Conservation (phyloP, 306 rosid genomes). For the Alnus glutinosa region DNA sequence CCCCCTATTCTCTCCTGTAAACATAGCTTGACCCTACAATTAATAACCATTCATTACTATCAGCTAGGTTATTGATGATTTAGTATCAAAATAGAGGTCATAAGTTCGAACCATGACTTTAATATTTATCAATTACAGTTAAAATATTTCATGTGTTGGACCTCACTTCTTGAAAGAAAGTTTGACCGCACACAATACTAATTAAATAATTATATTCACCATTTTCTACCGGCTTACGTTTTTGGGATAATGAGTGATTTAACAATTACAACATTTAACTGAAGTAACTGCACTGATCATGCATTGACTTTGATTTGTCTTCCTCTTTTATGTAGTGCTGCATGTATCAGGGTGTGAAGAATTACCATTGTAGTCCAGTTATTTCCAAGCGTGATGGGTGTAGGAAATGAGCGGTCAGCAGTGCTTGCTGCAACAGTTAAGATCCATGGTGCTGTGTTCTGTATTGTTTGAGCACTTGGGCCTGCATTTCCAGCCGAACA, state of each 20-base stretch:
- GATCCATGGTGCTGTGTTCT: conserved; percentile 50
- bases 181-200: too few relatives aligned
- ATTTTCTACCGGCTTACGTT: too few relatives aligned
- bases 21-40: conserved; percentile 41
- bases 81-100: too few relatives aligned
- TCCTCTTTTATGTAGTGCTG: neutral
- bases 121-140: too few relatives aligned
- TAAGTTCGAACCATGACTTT: too few relatives aligned
- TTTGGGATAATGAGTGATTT: too few relatives aligned
- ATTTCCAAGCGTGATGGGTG: conserved; percentile 43
- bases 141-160: too few relatives aligned
- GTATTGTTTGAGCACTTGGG: conserved; percentile 39
- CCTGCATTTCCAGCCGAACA: conserved; percentile 46
- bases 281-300: neutral
- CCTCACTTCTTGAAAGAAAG: too few relatives aligned
- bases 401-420: conserved; percentile 49
- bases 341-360: conserved; percentile 12
- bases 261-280: neutral
- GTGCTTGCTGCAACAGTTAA: conserved; percentile 49
- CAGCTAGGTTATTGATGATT: too few relatives aligned
- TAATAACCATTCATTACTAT: neutral
- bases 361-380: conserved; percentile 44
- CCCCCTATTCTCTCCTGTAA: conserved; percentile 33
- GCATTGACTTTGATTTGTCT: too few relatives aligned
- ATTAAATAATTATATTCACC: too few relatives aligned